Conservation (phyloP, 306 rosid species). For the Betula pendula region DNA sequence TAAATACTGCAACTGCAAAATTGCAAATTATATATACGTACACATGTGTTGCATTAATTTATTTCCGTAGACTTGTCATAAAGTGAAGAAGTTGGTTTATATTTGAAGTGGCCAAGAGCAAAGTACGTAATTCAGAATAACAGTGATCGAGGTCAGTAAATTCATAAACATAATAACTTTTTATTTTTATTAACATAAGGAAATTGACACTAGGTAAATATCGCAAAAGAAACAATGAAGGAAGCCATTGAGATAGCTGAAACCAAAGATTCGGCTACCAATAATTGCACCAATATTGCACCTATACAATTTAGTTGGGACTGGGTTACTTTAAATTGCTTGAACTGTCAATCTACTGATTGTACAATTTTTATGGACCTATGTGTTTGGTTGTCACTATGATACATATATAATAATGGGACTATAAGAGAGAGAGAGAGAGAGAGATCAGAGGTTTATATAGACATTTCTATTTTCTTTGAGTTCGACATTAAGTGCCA, state of each 20-base stretch:
- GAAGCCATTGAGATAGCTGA: neutral
- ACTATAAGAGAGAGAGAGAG: slow-evolving; percentile 34
- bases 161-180: neutral
- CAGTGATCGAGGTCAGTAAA: neutral
- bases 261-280: neutral
- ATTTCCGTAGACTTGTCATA: neutral
- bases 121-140: neutral
- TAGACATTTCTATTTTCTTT: slow-evolving; percentile 33
- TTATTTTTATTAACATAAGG: too few species aligned
- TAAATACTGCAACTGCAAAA: neutral
- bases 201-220: too few species aligned
- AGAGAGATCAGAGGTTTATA: slow-evolving; percentile 38
- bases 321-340: neutral
- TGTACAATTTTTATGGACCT: neutral
- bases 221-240: neutral
- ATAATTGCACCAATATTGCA: too few species aligned
- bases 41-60: neutral
- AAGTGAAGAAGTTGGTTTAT: neutral
- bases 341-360: neutral
- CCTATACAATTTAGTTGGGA: neutral
- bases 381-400: slow-evolving; percentile 28
- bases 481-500: slow-evolving; percentile 57
- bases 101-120: neutral
- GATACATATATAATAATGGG: slow-evolving; percentile 39
- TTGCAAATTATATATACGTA: neutral